Evolutionary conservation across 2,329 filamentous ascomycete species (phyloP).

Genomic region (Lasiodiplodia gonubiensis): DNA sequence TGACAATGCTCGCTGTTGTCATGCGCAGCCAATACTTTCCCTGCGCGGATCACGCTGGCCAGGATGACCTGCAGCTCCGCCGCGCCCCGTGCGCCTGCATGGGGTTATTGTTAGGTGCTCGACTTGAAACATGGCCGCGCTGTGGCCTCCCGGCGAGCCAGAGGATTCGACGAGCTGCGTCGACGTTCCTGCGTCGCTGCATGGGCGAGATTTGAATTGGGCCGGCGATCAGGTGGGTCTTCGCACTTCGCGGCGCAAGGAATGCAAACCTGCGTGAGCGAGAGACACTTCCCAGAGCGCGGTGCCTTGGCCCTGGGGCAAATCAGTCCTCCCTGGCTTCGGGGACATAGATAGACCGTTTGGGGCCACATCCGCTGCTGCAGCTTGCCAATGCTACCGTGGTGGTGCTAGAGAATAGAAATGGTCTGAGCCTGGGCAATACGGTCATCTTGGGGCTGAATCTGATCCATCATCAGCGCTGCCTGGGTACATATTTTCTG

Average conservation of each 20-base stretch:
- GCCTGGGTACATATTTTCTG: conserved; percentile 43
- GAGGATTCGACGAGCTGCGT: conserved; percentile 25
- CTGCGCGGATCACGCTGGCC: conserved; percentile 29
- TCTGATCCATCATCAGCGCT: conserved; percentile 46
- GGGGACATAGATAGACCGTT: conserved; percentile 49
- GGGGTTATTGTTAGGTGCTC: conserved; percentile 42
- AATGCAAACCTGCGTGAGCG: conserved; percentile 45
- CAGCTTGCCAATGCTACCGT: conserved; percentile 55
- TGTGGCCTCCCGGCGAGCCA: conserved; percentile 19
- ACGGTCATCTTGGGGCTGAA: conserved; percentile 52
- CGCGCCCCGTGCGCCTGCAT: conserved; percentile 44
- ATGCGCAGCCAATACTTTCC: conserved; percentile 36
- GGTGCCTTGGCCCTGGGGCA: conserved; percentile 46
- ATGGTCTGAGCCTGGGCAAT: conserved; percentile 53
- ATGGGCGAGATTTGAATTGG: conserved; percentile 38
- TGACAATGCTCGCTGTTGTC: conserved; percentile 39
- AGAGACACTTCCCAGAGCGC: conserved; percentile 36
- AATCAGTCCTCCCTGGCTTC: conserved; percentile 46
- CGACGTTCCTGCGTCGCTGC: conserved; percentile 48
- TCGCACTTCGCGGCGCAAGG: conserved; percentile 44
- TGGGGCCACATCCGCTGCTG: conserved; percentile 52
- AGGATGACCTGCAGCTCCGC: conserved; percentile 37
- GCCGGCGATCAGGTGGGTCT: conserved; percentile 33
- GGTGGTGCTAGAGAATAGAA: conserved; percentile 48
- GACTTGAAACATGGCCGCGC: conserved; percentile 42